A percentile compares a stretch with the other conserved stretches of the same genome.
Evolutionary conservation across 2,329 filamentous ascomycete species (phyloP).

Genomic region (Hypomyces rosellus): DNA sequence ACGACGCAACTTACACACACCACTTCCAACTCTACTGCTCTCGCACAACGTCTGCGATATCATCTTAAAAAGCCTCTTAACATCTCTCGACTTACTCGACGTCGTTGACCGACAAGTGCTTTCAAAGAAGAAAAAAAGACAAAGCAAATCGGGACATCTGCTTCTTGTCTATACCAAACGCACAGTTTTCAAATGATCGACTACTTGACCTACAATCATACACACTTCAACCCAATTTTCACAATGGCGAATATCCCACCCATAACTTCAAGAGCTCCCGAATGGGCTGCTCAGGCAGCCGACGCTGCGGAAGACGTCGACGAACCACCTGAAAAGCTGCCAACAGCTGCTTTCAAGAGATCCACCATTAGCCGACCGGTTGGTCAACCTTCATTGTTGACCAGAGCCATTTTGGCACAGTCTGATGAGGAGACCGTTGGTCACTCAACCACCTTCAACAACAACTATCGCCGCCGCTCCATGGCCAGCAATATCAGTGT

Average conservation of each 20-base stretch:
- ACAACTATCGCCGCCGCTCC: slow-evolving; percentile 48
- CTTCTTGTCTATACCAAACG: neutral
- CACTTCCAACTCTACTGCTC: neutral
- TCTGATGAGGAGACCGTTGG: slow-evolving; percentile 50
- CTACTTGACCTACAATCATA: neutral
- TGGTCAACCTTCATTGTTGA: slow-evolving; percentile 75
- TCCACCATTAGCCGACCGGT: slow-evolving; percentile 41
- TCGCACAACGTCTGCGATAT: neutral
- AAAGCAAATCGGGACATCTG: neutral
- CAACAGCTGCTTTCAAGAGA: slow-evolving; percentile 36
- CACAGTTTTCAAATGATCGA: neutral
- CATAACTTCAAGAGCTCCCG: slow-evolving; percentile 21
- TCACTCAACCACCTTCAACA: slow-evolving; percentile 30
- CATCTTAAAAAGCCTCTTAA: neutral
- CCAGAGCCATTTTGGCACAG: slow-evolving; percentile 68
- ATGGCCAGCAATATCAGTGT: slow-evolving; percentile 75
- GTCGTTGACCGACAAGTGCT: slow-evolving; percentile 2
- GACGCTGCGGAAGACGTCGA: slow-evolving; percentile 73
- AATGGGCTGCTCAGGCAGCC: slow-evolving; percentile 33
- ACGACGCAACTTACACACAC: slow-evolving; percentile 13
- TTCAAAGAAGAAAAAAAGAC: slow-evolving; percentile 4
- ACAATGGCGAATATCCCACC: slow-evolving; percentile 22
- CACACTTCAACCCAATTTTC: slow-evolving; percentile 20
- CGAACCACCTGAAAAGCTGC: slow-evolving; percentile 69
- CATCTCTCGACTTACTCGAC: neutral